These are phyloP conservation scores for Syncephalastrum contaminatum DNA, from an alignment of 371 early-diverging fungal species.

Conservation along the genomic window DNA sequence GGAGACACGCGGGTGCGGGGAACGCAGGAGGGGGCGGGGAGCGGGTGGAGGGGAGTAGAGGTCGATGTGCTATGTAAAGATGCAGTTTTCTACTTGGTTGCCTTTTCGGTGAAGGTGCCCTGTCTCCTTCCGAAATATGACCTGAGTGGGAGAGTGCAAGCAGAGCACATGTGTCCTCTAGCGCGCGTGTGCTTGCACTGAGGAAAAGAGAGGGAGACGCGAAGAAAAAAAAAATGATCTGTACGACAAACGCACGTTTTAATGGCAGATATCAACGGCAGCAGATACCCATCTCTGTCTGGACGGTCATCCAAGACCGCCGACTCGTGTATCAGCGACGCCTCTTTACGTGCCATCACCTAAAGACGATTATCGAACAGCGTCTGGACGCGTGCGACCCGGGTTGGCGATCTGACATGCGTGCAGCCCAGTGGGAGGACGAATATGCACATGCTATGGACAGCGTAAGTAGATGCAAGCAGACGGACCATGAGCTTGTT, in stretches of 20 bases:
- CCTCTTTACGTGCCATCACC: constrained; percentile 11
- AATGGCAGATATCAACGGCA: constrained; percentile 15
- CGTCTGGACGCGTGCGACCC: constrained; percentile 18
- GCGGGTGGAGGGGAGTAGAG: background rate
- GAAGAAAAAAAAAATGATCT: background rate
- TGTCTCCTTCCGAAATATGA: too few relatives aligned
- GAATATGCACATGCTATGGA: constrained; percentile 21
- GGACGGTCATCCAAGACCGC: constrained; percentile 25
- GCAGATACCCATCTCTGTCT: constrained; percentile 23
- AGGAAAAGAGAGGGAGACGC: too few relatives aligned
- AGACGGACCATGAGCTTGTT: background rate
- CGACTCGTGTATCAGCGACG: constrained; percentile 19
- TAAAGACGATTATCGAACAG: constrained; percentile 19
- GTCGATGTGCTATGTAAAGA: background rate
- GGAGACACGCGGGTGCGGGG: background rate
- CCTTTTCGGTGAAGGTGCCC: too few relatives aligned
- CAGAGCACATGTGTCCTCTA: too few relatives aligned
- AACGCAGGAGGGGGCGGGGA: too few relatives aligned
- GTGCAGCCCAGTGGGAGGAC: constrained; percentile 26
- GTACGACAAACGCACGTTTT: constrained; percentile 5
- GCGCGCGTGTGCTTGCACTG: too few relatives aligned
- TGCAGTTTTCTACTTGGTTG: background rate
- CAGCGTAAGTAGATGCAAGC: constrained; percentile 13
- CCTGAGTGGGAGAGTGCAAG: too few relatives aligned
- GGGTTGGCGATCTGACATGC: constrained; percentile 13